These are phyloP conservation scores for Suillus fuscotomentosus DNA, from an alignment of 768 basidiomycete species.

Conservation along the genomic window DNA sequence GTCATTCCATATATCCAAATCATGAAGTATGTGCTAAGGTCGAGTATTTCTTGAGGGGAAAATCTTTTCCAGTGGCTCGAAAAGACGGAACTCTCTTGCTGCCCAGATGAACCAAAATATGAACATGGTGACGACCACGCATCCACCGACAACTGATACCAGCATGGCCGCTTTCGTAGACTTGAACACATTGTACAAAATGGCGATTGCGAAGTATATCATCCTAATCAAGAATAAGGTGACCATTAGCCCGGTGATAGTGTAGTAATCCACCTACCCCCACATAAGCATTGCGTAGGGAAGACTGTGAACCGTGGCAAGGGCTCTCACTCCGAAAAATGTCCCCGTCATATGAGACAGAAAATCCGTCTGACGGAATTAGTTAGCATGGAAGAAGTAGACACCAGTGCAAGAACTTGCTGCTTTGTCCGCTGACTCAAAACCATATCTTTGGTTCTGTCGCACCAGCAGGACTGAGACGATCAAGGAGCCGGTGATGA, in stretches of 20 bases:
- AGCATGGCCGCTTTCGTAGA: background rate
- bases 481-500: slow-evolving; percentile 33
- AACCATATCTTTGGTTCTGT: slow-evolving; percentile 31
- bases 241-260: background rate
- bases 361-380: slow-evolving; percentile 13
- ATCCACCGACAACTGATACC: background rate
- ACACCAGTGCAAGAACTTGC: slow-evolving; percentile 18
- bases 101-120: background rate
- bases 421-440: slow-evolving; percentile 22
- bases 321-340: background rate
- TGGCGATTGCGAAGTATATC: background rate
- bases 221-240: background rate
- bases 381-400: background rate
- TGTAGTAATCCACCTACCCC: background rate
- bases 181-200: background rate
- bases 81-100: background rate
- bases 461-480: slow-evolving; percentile 35
- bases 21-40: background rate
- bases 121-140: background rate
- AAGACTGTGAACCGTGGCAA: background rate
- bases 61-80: background rate
- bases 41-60: background rate
- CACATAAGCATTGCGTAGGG: slow-evolving; percentile 2
- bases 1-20: background rate
- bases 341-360: background rate